Evolutionary conservation across 176 grass and related monocot species (phyloP).

Genomic region (Musa beccarii): DNA sequence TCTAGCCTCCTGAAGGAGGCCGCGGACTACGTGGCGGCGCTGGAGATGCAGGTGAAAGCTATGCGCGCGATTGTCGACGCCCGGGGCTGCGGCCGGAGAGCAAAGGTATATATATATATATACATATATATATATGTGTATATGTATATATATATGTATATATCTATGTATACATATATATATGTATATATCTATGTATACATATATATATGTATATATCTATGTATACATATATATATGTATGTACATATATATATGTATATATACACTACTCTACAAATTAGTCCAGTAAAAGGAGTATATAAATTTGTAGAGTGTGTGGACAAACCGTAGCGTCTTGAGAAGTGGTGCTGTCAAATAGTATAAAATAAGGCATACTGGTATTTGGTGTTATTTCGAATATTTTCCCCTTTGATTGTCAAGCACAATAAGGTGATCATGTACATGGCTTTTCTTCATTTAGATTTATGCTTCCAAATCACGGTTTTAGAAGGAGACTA

Average conservation of each 20-base stretch:
- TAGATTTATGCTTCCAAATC: no score
- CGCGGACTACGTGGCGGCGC: slow-evolving; percentile 77
- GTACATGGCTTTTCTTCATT: neutral
- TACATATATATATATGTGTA: no score
- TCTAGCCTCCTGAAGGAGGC: slow-evolving; percentile 68
- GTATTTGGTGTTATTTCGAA: neutral
- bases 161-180: no score
- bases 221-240: no score
- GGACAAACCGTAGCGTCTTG: neutral
- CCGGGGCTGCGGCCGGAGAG: slow-evolving; percentile 23
- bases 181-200: no score
- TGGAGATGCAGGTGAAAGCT: slow-evolving; percentile 84
- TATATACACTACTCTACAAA: neutral
- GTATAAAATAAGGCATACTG: neutral
- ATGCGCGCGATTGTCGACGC: slow-evolving; percentile 64
- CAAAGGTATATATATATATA: neutral
- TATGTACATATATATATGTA: no score
- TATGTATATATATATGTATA: no score
- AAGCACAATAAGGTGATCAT: neutral
- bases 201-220: no score
- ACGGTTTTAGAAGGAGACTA: no score
- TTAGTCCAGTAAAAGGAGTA: neutral
- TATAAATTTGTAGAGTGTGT: neutral
- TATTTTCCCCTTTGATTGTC: neutral
- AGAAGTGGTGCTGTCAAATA: neutral